Conservation (phyloP, 106 monocot genomes). For the Alisma plantagoaquatica region DNA sequence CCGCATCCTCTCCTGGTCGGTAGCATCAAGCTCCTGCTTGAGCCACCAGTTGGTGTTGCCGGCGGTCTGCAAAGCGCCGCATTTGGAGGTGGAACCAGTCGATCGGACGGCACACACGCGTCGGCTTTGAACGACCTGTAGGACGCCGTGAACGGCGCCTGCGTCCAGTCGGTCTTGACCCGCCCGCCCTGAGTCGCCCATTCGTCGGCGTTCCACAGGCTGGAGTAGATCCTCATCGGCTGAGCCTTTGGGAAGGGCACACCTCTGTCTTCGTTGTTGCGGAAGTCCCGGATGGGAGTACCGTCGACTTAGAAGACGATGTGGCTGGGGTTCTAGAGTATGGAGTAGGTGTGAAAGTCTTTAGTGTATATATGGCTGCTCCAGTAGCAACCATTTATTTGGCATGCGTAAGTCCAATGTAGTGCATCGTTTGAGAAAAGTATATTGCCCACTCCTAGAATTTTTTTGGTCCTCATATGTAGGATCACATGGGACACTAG, state of each 20-base stretch:
- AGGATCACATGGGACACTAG: no score
- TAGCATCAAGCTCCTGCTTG: background rate
- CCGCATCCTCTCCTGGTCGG: background rate
- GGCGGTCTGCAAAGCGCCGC: no score
- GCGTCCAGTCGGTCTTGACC: constrained; percentile 15
- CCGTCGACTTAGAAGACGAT: constrained; percentile 8
- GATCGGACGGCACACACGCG: constrained; percentile 5
- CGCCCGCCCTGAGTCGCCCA: constrained; percentile 14
- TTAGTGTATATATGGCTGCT: background rate
- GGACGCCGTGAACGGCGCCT: constrained; percentile 7
- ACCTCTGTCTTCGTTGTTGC: background rate
- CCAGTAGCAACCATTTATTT: constrained; percentile 1
- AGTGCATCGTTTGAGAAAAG: no score
- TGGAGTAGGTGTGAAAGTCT: constrained; percentile 9
- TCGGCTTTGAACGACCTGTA: constrained; percentile 3
- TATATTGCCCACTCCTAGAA: no score
- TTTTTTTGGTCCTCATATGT: no score
- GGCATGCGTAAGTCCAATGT: constrained; percentile 4
- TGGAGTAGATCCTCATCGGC: constrained; percentile 14
- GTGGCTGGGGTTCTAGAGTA: constrained; percentile 6
- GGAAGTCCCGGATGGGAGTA: constrained; percentile 9
- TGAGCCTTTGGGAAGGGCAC: constrained; percentile 6
- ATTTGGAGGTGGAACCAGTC: no score
- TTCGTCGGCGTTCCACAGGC: constrained; percentile 10
- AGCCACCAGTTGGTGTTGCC: no score